Evolutionary conservation across 1,284 basidiomycete genomes (phyloP), one percentile per base, ranked within the genome.

Genomic region (Polyporus tsugae): DNA sequence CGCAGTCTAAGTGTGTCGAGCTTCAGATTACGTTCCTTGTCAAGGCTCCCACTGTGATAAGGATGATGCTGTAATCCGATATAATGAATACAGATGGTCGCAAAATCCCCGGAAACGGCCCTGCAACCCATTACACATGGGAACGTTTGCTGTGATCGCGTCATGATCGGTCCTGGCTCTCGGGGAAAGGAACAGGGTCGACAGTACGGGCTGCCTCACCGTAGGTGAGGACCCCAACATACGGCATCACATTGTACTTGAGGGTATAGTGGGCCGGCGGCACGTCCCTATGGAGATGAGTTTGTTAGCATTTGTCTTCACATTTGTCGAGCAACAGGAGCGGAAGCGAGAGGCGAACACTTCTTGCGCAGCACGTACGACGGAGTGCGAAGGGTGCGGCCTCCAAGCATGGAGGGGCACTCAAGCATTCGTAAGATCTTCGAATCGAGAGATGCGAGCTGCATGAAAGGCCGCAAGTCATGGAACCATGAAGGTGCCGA

Each of bases 201-300:
- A 76, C 74, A 42, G 91, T 92, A 72, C 86, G 86, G 52, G 87
- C 91, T 10, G 89, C 92, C 75, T 92, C 90, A 25, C 94, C 94
- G 66, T 91, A 93, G 4, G 87, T 90, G 58, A 97, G 84, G 46
- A 89, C 73, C 6, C 95, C 95, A 17, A 97, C 93, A 75, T 93
- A 90, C 15, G 95, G 95, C 95, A 97, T 97, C 35, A 95, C 79
- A 75, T 97, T 96, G 82, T 96, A 97, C 77, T 93, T 93, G 59
- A 97, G 85, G 0, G 87, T 83, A 78, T 95, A 97, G 67, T 88
- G 82, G 6, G 90, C 90, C 17, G 91, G 84, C 13, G 86, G 82
- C 46, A 86, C 84, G 74, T 90, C 86, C 77, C 94, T 95, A 65
- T 58, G 59, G 62, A 42, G 61, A 35, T 61, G 62, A 69, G 36